A percentile compares a stretch with the other conserved stretches of the same genome.
phyloP scores from a whole-genome alignment of 176 grass and related monocot species.

The Zoysia japonica region DNA sequence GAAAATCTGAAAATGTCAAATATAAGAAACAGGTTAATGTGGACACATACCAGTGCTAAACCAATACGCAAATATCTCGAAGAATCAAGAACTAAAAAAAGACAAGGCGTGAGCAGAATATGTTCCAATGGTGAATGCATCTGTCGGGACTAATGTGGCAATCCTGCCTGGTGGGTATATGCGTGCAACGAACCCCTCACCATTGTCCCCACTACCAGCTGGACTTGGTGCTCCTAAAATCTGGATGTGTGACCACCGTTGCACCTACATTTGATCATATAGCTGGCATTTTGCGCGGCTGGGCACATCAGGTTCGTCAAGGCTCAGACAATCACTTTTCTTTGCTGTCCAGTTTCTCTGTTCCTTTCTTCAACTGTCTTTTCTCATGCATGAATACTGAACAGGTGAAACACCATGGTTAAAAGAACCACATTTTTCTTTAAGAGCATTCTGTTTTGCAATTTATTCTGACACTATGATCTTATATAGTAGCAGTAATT shows the following conservation, averaged over 20 bases:
- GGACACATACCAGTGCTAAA: constrained; percentile 13
- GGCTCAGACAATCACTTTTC: constrained; percentile 27
- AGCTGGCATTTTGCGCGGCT: constrained; percentile 49
- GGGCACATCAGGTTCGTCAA: constrained; percentile 20
- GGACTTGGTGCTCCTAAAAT: constrained; percentile 51
- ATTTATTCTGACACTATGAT: constrained; percentile 33
- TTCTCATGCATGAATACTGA: constrained; percentile 10
- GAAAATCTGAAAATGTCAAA: constrained; percentile 6
- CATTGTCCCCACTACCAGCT: constrained; percentile 47
- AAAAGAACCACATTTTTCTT: constrained; percentile 16
- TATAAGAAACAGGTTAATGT: constrained; percentile 15
- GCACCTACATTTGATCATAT: constrained; percentile 46
- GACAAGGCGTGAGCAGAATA: constrained; percentile 42
- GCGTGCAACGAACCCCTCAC: constrained; percentile 30
- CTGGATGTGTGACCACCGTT: constrained; percentile 50
- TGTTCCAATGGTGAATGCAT: constrained; percentile 42
- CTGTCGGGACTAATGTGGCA: constrained; percentile 55
- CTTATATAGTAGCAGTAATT: constrained; percentile 24
- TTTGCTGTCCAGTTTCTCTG: neutral
- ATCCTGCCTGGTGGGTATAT: constrained; percentile 34
- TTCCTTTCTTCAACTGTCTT: constrained; percentile 2
- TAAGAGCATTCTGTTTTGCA: neutral
- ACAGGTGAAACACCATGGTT: neutral
- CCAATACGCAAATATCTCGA: constrained; percentile 34
- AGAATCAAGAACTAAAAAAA: constrained; percentile 41